phyloP scores from a whole-genome alignment of 2,329 filamentous ascomycete species.

The Ceratocystis albifundus region DNA sequence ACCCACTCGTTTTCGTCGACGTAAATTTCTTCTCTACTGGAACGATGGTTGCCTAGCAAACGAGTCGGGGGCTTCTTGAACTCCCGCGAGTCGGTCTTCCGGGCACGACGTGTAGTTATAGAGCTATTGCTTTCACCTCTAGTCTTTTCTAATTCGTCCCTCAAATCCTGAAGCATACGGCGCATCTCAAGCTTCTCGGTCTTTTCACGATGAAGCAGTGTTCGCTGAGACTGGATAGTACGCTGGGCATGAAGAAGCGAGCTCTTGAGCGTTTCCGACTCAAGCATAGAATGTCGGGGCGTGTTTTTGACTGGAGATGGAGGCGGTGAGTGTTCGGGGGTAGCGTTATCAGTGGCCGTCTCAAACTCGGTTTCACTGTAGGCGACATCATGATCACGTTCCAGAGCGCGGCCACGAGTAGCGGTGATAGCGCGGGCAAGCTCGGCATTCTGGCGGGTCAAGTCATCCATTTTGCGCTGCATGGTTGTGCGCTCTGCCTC shows the following conservation, averaged over 20 bases:
- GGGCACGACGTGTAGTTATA: slow-evolving; percentile 43
- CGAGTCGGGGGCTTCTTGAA: slow-evolving; percentile 64
- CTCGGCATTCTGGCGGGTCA: slow-evolving; percentile 81
- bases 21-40: slow-evolving; percentile 65
- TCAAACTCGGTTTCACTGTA: slow-evolving; percentile 52
- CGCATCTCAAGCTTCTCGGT: slow-evolving; percentile 95
- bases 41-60: slow-evolving; percentile 65
- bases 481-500: slow-evolving; percentile 69
- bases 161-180: slow-evolving; percentile 86
- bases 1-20: slow-evolving; percentile 82
- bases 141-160: slow-evolving; percentile 74
- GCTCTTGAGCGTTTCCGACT: slow-evolving; percentile 88
- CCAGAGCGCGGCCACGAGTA: slow-evolving; percentile 54
- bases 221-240: slow-evolving; percentile 91
- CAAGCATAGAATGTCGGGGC: slow-evolving; percentile 80
- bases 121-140: slow-evolving; percentile 41
- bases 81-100: slow-evolving; percentile 51
- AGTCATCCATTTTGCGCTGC: slow-evolving; percentile 76
- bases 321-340: slow-evolving; percentile 82
- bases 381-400: slow-evolving; percentile 49
- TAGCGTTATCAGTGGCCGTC: slow-evolving; percentile 55
- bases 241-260: slow-evolving; percentile 89
- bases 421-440: slow-evolving; percentile 72
- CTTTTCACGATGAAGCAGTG: slow-evolving; percentile 93
- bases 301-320: slow-evolving; percentile 77